phyloP scores from a whole-genome alignment of 225 moss, liverwort and hornwort genomes.

The Physcomitrium patens region DNA sequence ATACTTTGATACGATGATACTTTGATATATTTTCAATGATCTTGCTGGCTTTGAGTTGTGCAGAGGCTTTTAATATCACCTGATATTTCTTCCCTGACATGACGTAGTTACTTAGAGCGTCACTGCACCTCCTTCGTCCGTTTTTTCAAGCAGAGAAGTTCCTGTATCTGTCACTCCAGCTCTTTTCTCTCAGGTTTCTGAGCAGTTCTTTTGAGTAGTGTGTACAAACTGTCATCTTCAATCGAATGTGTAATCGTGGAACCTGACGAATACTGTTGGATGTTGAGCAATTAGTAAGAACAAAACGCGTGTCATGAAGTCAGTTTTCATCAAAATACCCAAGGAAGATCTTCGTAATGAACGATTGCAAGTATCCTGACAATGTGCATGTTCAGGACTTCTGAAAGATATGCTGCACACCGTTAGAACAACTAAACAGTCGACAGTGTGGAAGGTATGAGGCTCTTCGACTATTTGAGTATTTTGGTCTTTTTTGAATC shows the following conservation, averaged over 20 bases:
- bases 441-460: conserved; percentile 88
- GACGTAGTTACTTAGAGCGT: not conserved
- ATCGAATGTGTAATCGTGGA: conserved; percentile 4
- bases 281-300: not conserved
- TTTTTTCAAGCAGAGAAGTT: conserved; percentile 1
- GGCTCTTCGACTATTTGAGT: not conserved
- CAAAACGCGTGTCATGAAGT: conserved; percentile 1
- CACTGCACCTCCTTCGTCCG: conserved; percentile 7
- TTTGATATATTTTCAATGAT: no score
- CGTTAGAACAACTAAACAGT: conserved; percentile 55
- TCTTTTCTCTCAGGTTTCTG: not conserved
- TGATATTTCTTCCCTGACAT: no score
- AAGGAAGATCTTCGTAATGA: conserved; percentile 10
- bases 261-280: conserved; percentile 1
- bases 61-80: no score
- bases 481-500: no score
- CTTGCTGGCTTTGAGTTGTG: no score
- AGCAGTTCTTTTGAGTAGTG: not conserved
- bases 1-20: not conserved
- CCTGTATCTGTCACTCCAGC: not conserved
- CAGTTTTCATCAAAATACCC: conserved; percentile 12
- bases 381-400: conserved; percentile 57
- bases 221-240: not conserved
- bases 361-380: not conserved
- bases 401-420: conserved; percentile 86